These are phyloP conservation scores for Tricholoma furcatifolium DNA, from an alignment of 768 basidiomycete species.

Conservation along the genomic window DNA sequence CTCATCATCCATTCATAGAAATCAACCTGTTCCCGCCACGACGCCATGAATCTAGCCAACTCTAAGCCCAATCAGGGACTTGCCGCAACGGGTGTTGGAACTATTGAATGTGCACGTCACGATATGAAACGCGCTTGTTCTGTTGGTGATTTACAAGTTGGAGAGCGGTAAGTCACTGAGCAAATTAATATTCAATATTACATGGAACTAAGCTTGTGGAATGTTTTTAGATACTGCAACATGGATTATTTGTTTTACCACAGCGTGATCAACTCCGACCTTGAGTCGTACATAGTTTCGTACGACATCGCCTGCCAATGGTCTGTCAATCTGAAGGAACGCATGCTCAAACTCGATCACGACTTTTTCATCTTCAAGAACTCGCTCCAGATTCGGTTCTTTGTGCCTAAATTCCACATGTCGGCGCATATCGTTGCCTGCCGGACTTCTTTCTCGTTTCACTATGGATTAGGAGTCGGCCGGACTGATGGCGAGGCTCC, in stretches of 20 bases:
- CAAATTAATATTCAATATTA: not conserved
- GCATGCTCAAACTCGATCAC: constrained; percentile 10
- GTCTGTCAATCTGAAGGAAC: constrained; percentile 16
- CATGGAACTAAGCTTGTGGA: not conserved
- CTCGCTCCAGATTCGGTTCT: constrained; percentile 12
- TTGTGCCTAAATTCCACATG: constrained; percentile 30
- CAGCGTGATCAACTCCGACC: constrained; percentile 3
- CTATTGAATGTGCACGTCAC: constrained; percentile 28
- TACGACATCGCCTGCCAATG: too few species aligned
- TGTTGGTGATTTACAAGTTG: constrained; percentile 29
- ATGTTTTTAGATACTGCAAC: constrained; percentile 25
- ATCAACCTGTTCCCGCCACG: too few species aligned
- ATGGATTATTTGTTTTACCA: constrained; percentile 21
- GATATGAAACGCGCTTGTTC: constrained; percentile 25
- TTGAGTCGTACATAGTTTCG: constrained; percentile 11
- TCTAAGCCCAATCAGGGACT: constrained; percentile 18
- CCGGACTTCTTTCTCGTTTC: too few species aligned
- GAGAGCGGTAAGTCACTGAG: constrained; percentile 32
- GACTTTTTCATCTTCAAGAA: not conserved
- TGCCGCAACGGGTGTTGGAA: constrained; percentile 26
- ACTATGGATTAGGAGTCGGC: too few species aligned
- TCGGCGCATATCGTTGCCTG: too few species aligned
- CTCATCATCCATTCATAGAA: too few species aligned
- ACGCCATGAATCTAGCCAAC: constrained; percentile 25
- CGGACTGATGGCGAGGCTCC: too few species aligned